Evolutionary conservation across 306 rosid species (phyloP).

Genomic region (Cyamopsis tetragonoloba): DNA sequence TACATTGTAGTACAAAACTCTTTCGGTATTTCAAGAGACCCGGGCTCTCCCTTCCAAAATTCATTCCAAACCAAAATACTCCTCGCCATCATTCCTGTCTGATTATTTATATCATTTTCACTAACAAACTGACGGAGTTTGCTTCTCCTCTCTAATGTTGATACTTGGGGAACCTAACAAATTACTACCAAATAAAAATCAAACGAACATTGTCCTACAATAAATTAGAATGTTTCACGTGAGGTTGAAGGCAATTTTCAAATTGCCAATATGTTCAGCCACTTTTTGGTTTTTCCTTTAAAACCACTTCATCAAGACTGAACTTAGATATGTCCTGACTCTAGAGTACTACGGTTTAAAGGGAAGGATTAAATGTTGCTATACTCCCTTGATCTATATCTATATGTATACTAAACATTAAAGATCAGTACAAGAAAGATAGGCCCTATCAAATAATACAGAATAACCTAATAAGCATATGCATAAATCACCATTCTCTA

Average conservation of each 20-base stretch:
- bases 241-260: neutral
- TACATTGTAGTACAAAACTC: too few relatives aligned
- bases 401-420: neutral
- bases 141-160: too few relatives aligned
- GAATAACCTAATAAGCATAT: neutral
- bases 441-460: neutral
- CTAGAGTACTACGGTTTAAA: too few relatives aligned
- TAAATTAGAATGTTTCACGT: neutral
- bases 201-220: neutral
- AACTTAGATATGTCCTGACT: neutral
- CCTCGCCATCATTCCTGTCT: too few relatives aligned
- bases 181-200: too few relatives aligned
- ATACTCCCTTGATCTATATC: neutral
- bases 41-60: too few relatives aligned
- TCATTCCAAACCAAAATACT: too few relatives aligned
- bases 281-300: neutral
- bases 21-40: too few relatives aligned
- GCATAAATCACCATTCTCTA: neutral
- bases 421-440: neutral
- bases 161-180: too few relatives aligned
- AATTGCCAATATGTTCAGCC: neutral
- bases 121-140: too few relatives aligned
- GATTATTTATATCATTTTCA: too few relatives aligned
- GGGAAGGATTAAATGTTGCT: neutral
- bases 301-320: neutral